Evolutionary conservation across 768 basidiomycete genomes (phyloP), one percentile per base, ranked within the genome.

Genomic region (Leccinum truebloodii): DNA sequence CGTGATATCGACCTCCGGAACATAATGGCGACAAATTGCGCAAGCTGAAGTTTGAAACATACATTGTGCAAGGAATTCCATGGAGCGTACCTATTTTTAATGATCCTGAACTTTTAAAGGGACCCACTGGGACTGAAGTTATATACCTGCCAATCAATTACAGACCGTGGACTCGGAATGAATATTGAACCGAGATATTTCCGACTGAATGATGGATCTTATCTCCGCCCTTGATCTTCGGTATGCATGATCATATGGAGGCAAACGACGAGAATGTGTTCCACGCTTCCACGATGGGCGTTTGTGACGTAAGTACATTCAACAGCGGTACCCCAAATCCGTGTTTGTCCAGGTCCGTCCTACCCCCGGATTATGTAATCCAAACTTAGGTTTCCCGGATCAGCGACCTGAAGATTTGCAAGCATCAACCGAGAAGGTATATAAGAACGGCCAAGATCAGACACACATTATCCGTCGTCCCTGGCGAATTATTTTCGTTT

Each of bases 311-410:
- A 34, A 34, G 4, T 34, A 58, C 54, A 28, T 30, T 51, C 22
- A 50, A 10, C 16, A 2, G 46, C n/a, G 12, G 54, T 48, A 48
- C 54, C 65, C 65, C 62, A 63, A 51, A 39, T 55, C 30, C 35
- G 13, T 59, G 58, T 46, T 35, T 35, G 35, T 35, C 35, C 35
- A 35, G 34, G 13, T 6, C 58, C 62, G 55, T 59, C 24, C 14
- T 59, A 50, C 32, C 66, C 67, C 66, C 66, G 57, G 67, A 69
- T 69, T 70, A 70, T 53, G n/a, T 69, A 62, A 65, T 50, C 8
- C 10, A 8, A 49, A 12, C 5, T 8, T 28, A 20, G 54, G 26
- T 30, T 57, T 41, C 3, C n/a, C 51, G 51, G 51, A 52, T 52
- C 51, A 52, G 51, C 16, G 34, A 22, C 48, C 18, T 57, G 51